Conservation (phyloP, 331 rosid species). For the Quercus tomentella region DNA sequence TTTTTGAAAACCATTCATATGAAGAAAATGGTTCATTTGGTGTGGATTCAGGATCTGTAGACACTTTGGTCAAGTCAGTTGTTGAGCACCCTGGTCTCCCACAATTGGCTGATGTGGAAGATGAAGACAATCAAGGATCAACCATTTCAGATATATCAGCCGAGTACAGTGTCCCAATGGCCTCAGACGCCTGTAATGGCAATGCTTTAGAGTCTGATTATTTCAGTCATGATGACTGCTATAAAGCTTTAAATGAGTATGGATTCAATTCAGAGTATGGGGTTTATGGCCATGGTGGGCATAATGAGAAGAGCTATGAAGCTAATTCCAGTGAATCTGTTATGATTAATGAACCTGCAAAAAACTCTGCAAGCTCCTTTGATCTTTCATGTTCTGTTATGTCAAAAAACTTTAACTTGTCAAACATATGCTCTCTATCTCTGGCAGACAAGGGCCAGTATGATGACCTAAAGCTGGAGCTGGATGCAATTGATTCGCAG, state of each 20-base stretch:
- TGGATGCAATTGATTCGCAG: conserved; percentile 56
- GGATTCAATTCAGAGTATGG: conserved; percentile 28
- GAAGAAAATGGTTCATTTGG: conserved; percentile 30
- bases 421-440: conserved; percentile 39
- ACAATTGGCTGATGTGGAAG: conserved; percentile 24
- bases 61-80: conserved; percentile 18
- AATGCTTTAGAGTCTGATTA: conserved; percentile 28
- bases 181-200: conserved; percentile 21
- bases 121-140: conserved; percentile 45
- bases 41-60: conserved; percentile 20
- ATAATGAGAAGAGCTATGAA: conserved; percentile 7
- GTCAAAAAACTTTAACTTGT: conserved; percentile 26
- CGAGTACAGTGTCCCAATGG: conserved; percentile 23
- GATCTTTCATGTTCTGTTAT: conserved; percentile 24
- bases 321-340: conserved; percentile 17
- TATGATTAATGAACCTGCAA: conserved; percentile 23
- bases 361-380: conserved; percentile 32
- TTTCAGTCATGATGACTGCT: conserved; percentile 31
- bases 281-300: conserved; percentile 24
- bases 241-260: conserved; percentile 22
- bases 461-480: conserved; percentile 54
- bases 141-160: conserved; percentile 48
- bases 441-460: conserved; percentile 26
- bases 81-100: conserved; percentile 15
- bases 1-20: conserved; percentile 26